A percentile compares a stretch with the other conserved stretches of the same genome.
phyloP scores from a whole-genome alignment of 1,284 basidiomycete species.

The Microbotryum scabiosae region DNA sequence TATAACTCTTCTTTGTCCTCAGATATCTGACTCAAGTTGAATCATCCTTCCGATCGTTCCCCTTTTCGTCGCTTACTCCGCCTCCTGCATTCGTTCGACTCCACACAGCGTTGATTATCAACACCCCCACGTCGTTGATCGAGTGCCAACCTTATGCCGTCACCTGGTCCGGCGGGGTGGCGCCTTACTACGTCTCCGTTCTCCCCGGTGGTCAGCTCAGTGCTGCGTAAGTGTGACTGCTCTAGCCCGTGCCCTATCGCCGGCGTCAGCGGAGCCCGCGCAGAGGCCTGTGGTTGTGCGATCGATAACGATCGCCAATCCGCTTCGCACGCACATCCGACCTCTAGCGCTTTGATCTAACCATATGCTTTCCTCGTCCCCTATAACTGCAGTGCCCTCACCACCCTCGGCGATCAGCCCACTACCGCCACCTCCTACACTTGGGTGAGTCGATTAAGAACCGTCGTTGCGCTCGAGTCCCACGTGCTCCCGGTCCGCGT shows the following conservation, averaged over 20 bases:
- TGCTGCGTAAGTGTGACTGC: background rate
- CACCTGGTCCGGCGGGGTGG: background rate
- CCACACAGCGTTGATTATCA: background rate
- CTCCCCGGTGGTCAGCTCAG: conserved; percentile 1
- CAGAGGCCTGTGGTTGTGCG: too few relatives aligned
- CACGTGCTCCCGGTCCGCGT: too few relatives aligned
- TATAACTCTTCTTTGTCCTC: too few relatives aligned
- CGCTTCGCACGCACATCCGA: background rate
- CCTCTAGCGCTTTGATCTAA: background rate
- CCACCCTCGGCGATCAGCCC: conserved; percentile 1
- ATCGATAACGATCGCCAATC: too few relatives aligned
- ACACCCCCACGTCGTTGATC: conserved; percentile 1
- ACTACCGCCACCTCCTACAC: background rate
- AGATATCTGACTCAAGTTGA: too few relatives aligned
- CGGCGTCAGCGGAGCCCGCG: background rate
- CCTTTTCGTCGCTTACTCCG: too few relatives aligned
- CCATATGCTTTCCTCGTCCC: background rate
- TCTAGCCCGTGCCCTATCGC: background rate
- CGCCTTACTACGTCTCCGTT: conserved; percentile 1
- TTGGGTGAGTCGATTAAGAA: background rate
- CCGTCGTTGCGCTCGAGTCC: too few relatives aligned
- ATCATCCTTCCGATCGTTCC: too few relatives aligned
- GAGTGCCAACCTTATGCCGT: conserved; percentile 3
- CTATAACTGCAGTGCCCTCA: background rate
- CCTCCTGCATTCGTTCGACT: background rate